Conservation (phyloP, 2,329 filamentous ascomycete species). For the Drechslerella coelobrocha region DNA sequence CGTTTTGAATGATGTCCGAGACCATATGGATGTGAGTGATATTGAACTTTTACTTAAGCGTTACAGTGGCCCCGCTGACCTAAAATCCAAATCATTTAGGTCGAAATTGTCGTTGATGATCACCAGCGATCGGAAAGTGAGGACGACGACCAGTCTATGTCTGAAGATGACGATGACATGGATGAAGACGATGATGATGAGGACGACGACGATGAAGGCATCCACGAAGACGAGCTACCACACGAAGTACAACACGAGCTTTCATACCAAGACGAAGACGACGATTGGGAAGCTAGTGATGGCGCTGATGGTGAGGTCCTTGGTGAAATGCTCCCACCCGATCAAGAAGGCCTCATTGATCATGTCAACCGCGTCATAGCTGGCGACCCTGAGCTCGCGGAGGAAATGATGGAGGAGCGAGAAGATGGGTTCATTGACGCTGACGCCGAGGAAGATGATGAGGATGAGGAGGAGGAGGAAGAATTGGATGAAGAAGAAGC, state of each 20-base stretch:
- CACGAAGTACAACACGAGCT: slow-evolving; percentile 35
- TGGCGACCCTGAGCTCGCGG: slow-evolving; percentile 52
- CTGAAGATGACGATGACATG: slow-evolving; percentile 63
- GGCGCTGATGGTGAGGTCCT: slow-evolving; percentile 60
- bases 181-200: slow-evolving; percentile 66
- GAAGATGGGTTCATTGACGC: slow-evolving; percentile 56
- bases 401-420: slow-evolving; percentile 54
- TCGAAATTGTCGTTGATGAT: slow-evolving; percentile 80
- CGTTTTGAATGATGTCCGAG: slow-evolving; percentile 59
- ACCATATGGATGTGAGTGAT: slow-evolving; percentile 54
- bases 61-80: background rate
- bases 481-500: slow-evolving; percentile 65
- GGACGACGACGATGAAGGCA: slow-evolving; percentile 65
- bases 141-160: slow-evolving; percentile 66
- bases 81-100: slow-evolving; percentile 57
- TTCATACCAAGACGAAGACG: slow-evolving; percentile 62
- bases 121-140: slow-evolving; percentile 71
- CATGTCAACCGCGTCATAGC: slow-evolving; percentile 52
- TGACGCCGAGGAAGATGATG: slow-evolving; percentile 65
- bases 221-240: slow-evolving; percentile 40
- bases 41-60: background rate
- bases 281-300: slow-evolving; percentile 64
- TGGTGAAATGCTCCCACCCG: slow-evolving; percentile 64
- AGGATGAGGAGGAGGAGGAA: slow-evolving; percentile 59
- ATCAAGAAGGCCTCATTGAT: slow-evolving; percentile 61